phyloP scores from a whole-genome alignment of 2,329 filamentous ascomycete species.

The Lasiodiplodia citricola region DNA sequence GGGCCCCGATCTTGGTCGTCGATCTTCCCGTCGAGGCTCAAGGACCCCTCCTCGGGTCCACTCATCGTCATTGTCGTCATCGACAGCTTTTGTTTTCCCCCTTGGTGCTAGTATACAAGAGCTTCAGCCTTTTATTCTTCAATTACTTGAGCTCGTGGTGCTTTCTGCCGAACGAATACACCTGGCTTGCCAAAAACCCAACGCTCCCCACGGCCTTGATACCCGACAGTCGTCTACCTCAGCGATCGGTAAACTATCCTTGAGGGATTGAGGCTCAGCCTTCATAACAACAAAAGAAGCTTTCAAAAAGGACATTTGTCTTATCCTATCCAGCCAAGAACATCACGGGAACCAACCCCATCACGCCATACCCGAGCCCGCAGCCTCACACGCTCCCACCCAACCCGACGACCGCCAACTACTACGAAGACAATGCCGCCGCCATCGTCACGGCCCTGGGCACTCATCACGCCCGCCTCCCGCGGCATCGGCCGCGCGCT shows the following conservation, averaged over 20 bases:
- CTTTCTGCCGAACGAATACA: not conserved
- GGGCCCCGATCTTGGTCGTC: slow-evolving; percentile 24
- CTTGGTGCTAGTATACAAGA: not conserved
- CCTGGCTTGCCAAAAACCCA: too few relatives aligned
- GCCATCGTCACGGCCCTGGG: slow-evolving; percentile 44
- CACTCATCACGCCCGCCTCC: slow-evolving; percentile 63
- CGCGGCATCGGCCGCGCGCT: slow-evolving; percentile 68
- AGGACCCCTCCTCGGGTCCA: not conserved
- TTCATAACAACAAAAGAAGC: too few relatives aligned
- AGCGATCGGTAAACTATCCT: too few relatives aligned
- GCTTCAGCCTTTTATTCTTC: not conserved
- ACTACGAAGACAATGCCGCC: not conserved
- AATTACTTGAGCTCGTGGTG: not conserved
- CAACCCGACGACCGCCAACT: not conserved
- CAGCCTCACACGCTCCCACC: not conserved
- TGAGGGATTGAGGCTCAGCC: too few relatives aligned
- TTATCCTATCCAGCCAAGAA: too few relatives aligned
- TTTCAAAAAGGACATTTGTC: too few relatives aligned
- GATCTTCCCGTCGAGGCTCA: slow-evolving; percentile 8
- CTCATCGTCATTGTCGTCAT: slow-evolving; percentile 8
- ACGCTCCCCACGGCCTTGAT: not conserved
- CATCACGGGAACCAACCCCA: too few relatives aligned
- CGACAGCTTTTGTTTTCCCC: not conserved
- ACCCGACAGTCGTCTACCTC: not conserved
- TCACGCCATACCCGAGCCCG: too few relatives aligned